Evolutionary conservation across 2,329 filamentous ascomycete species (phyloP), one percentile per base, ranked within the genome.

Genomic region (Camillea tinctor): DNA sequence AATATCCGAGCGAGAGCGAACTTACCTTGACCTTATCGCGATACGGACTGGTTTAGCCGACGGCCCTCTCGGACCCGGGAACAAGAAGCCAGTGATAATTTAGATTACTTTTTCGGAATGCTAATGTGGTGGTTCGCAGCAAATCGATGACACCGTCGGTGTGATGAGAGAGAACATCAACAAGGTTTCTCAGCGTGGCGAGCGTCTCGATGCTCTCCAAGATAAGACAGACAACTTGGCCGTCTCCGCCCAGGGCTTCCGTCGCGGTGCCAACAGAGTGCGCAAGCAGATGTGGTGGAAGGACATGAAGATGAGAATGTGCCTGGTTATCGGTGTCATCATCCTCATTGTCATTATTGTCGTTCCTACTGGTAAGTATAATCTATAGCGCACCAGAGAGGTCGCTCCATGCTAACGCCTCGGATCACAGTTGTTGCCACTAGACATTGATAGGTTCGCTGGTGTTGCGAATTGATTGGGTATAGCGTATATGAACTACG

Each of bases 281-380:
- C 88, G 95, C 77, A 94, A 93, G 84, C 89, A 96, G 79, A 98
- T 98, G 94, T 98, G 94, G 94, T 98, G 93, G 94, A 98, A 98
- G 86, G 94, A 98, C 75, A 96, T 97, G 92, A 98, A 98, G 88
- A 99, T 99, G 95, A 89, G 95, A 77, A 95, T 97, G 84, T 98
- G 94, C 80, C 83, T 99, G 70, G 90, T 96, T 74, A 84, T 88
- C 61, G 95, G 93, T 72, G 90, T 99, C 78, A 90, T 98, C 76
- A 85, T 98, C 69, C 84, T 99, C 70, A 85, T 99, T 68, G 81
- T 96, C 69, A 86, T 99, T 77, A 98, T 99, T 76, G 95, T 99
- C 73, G 88, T 98, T 69, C 95, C 95, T 67, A 84, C 90, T 69
- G 92, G 94, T 97, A 87, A 74, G 88, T 78, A 44, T 21, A 20